These are phyloP conservation scores for Margaritispora aquatica DNA, from an alignment of 495 filamentous ascomycete genomes.

Conservation along the genomic window DNA sequence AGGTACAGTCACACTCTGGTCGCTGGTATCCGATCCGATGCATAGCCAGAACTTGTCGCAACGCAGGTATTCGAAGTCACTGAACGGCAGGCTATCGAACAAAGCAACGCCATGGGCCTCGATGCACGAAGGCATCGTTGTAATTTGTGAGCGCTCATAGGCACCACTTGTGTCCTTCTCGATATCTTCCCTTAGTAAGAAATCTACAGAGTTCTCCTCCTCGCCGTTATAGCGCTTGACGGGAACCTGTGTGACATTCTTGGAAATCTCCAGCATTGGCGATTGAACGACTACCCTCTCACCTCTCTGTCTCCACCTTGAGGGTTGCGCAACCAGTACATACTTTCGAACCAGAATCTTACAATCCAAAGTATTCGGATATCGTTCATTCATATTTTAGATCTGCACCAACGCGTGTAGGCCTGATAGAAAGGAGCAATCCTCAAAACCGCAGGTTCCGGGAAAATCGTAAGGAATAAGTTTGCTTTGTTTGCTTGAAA, in stretches of 20 bases:
- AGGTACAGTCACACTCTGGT: slow-evolving; percentile 8
- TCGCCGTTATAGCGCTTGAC: slow-evolving; percentile 21
- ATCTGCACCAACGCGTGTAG: background rate
- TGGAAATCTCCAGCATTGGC: slow-evolving; percentile 9
- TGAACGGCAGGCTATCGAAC: background rate
- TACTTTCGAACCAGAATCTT: slow-evolving; percentile 14
- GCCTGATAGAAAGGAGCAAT: background rate
- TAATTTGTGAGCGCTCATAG: slow-evolving; percentile 11
- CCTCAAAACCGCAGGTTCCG: background rate
- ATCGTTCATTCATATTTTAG: background rate
- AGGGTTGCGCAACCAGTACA: slow-evolving; percentile 8
- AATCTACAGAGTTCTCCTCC: slow-evolving; percentile 26
- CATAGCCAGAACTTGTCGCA: slow-evolving; percentile 24
- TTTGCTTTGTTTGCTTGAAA: background rate
- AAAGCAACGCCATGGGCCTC: slow-evolving; percentile 21
- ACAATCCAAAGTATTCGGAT: background rate
- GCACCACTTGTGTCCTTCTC: slow-evolving; percentile 17
- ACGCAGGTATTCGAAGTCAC: slow-evolving; percentile 6
- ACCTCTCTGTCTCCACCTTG: slow-evolving; percentile 10
- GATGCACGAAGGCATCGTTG: background rate
- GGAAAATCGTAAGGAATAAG: background rate
- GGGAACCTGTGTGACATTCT: slow-evolving; percentile 15
- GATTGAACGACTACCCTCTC: slow-evolving; percentile 13
- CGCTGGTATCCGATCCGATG: background rate
- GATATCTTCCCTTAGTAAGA: slow-evolving; percentile 17